phyloP scores from a whole-genome alignment of 768 basidiomycete genomes.

The Pulveroboletus ravenelii region DNA sequence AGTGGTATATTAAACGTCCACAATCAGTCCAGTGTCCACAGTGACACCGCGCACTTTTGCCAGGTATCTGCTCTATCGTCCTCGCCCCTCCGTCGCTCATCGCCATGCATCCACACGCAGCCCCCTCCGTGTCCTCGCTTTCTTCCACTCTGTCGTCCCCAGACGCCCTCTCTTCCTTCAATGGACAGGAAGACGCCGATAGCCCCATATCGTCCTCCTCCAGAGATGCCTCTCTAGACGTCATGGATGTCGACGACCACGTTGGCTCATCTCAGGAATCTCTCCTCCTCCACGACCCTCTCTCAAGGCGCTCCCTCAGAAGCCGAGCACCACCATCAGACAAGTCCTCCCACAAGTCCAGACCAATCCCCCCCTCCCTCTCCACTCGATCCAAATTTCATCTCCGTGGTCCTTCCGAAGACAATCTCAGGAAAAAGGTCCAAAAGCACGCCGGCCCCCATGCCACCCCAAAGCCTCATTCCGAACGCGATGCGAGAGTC shows the following conservation, averaged over 20 bases:
- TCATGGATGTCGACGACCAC: conserved; percentile 25
- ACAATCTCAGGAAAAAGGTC: conserved; percentile 24
- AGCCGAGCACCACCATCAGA: conserved; percentile 16
- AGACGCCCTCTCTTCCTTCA: conserved; percentile 30
- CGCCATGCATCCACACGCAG: conserved; percentile 14
- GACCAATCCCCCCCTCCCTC: conserved; percentile 19
- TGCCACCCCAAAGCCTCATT: conserved; percentile 18
- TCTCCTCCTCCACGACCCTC: conserved; percentile 19
- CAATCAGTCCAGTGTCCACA: not conserved
- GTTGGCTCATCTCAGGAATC: conserved; percentile 25
- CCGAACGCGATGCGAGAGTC: conserved; percentile 30
- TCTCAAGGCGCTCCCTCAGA: conserved; percentile 28
- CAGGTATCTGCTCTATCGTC: conserved; percentile 13
- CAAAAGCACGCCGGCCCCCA: conserved; percentile 21
- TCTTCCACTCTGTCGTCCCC: conserved; percentile 31
- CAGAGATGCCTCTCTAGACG: conserved; percentile 30
- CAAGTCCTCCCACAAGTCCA: conserved; percentile 25
- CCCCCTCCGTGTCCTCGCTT: conserved; percentile 19
- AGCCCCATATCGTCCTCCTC: conserved; percentile 32
- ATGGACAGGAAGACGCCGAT: conserved; percentile 28
- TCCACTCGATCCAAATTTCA: conserved; percentile 25
- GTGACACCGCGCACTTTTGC: not conserved
- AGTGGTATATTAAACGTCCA: not conserved
- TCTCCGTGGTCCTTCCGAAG: conserved; percentile 23
- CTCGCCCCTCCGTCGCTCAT: not conserved